Conservation (phyloP, 352 stramenopile species). For the Peronosclerospora sorghi region DNA sequence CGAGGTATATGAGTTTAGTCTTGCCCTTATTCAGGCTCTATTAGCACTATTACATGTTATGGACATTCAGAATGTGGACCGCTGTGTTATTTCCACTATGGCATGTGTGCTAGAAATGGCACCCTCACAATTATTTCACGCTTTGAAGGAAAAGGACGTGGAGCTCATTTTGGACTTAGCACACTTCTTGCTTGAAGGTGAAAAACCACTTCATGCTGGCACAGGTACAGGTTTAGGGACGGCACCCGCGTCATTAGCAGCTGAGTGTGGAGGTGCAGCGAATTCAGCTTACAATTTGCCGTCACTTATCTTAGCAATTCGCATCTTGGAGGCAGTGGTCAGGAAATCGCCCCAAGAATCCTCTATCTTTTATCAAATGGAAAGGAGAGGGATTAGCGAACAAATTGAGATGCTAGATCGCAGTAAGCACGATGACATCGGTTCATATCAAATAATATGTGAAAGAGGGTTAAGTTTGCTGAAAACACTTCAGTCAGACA, state of each 20-base stretch:
- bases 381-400: conserved; percentile 64
- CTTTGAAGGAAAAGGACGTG: conserved; percentile 38
- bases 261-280: background rate
- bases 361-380: conserved; percentile 71
- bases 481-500: conserved; percentile 44
- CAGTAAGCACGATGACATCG: conserved; percentile 6
- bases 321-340: conserved; percentile 59
- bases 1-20: conserved; percentile 40
- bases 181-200: conserved; percentile 52
- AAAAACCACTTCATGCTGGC: conserved; percentile 11
- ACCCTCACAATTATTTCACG: conserved; percentile 38
- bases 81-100: conserved; percentile 47
- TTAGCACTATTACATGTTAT: conserved; percentile 40
- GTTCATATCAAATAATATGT: conserved; percentile 40
- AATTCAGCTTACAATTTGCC: conserved; percentile 27
- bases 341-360: conserved; percentile 47
- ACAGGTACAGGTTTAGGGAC: background rate
- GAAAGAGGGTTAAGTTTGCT: conserved; percentile 37
- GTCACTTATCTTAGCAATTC: conserved; percentile 58
- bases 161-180: conserved; percentile 58
- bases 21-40: conserved; percentile 32
- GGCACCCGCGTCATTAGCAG: background rate
- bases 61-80: conserved; percentile 62
- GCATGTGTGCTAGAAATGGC: conserved; percentile 68
- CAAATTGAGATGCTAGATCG: conserved; percentile 55